These are phyloP conservation scores for Neofusicoccum laricinum DNA, from an alignment of 2,329 filamentous ascomycete species.

Conservation along the genomic window DNA sequence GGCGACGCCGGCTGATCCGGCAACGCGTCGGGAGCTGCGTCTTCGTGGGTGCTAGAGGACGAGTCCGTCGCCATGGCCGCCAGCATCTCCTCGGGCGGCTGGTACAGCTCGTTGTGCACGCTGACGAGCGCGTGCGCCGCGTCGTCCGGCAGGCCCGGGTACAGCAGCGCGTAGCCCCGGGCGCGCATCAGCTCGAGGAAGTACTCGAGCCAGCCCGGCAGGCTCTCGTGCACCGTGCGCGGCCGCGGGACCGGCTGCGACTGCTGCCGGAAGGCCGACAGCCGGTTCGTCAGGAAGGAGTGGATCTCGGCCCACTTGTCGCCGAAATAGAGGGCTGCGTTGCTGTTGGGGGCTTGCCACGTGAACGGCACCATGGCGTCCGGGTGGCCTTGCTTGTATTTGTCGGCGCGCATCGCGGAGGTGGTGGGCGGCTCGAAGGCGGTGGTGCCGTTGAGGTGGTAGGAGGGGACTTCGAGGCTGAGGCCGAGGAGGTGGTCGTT, in stretches of 20 bases:
- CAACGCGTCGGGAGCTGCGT: constrained; percentile 30
- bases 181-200: constrained; percentile 72
- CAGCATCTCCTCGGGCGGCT: constrained; percentile 65
- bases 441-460: constrained; percentile 59
- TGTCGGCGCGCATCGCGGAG: constrained; percentile 35
- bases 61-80: too few species aligned
- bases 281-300: constrained; percentile 66
- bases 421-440: constrained; percentile 50
- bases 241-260: constrained; percentile 24
- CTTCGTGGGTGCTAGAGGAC: too few species aligned
- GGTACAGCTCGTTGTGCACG: constrained; percentile 72
- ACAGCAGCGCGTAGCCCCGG: constrained; percentile 75
- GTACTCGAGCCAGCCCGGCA: constrained; percentile 77
- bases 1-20: background rate
- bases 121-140: constrained; percentile 58
- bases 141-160: constrained; percentile 55
- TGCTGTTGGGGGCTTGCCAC: constrained; percentile 80
- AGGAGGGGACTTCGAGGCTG: constrained; percentile 70
- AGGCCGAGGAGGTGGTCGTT: constrained; percentile 68
- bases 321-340: constrained; percentile 79
- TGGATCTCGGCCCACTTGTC: constrained; percentile 86
- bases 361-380: constrained; percentile 61
- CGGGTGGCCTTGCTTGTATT: constrained; percentile 25
- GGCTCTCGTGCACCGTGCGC: constrained; percentile 59
- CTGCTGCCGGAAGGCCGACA: constrained; percentile 38